Conservation (phyloP, 1,284 basidiomycete species). For the Agroathelia rolfsii region DNA sequence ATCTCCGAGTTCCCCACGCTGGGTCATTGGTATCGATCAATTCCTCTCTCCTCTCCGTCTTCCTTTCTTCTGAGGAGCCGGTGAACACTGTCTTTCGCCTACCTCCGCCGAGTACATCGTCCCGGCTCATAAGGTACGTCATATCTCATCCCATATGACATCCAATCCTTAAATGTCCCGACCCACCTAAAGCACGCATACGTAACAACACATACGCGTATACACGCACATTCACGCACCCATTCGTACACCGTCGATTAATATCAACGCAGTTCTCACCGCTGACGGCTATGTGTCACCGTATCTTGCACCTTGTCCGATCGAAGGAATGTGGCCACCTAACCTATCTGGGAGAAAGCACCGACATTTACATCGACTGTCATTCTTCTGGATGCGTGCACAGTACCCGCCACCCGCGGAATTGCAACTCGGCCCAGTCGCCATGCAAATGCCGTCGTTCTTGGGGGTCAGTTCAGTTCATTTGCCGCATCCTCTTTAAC, state of each 20-base stretch:
- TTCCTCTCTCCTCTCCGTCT: too few relatives aligned
- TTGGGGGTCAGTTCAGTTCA: conserved; percentile 34
- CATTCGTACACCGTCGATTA: too few relatives aligned
- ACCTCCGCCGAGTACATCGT: conserved; percentile 75
- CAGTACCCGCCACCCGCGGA: conserved; percentile 38
- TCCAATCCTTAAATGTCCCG: too few relatives aligned
- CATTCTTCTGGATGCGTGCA: conserved; percentile 28
- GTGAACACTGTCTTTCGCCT: conserved; percentile 35
- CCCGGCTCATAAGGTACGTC: too few relatives aligned
- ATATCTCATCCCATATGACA: too few relatives aligned
- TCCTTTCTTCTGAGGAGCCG: too few relatives aligned
- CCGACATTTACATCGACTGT: conserved; percentile 49
- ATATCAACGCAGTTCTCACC: background rate
- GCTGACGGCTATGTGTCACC: conserved; percentile 45
- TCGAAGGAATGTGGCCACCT: conserved; percentile 45
- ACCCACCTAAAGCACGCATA: too few relatives aligned
- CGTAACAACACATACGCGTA: too few relatives aligned
- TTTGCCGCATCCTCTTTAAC: conserved; percentile 15
- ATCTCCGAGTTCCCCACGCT: too few relatives aligned
- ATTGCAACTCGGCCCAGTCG: conserved; percentile 27
- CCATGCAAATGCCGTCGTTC: conserved; percentile 48
- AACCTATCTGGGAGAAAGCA: conserved; percentile 36
- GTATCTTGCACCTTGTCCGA: conserved; percentile 43
- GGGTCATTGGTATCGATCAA: too few relatives aligned
- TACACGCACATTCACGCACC: too few relatives aligned